Percentiles rank a stretch among this genome's conserved stretches.
Conservation (phyloP, 108 stramenopile species). For the Craspedostauros australis region DNA sequence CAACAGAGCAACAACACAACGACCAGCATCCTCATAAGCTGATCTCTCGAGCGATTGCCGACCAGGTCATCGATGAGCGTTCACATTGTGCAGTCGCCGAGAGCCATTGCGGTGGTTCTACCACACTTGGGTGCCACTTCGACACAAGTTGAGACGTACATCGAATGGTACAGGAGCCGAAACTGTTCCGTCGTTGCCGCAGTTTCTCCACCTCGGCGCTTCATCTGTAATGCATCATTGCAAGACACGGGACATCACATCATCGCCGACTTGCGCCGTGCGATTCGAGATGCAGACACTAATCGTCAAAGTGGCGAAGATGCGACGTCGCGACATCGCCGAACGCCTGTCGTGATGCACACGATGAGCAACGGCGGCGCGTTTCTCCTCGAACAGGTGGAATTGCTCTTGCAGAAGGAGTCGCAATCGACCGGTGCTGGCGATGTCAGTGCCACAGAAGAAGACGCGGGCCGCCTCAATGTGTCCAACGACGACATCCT, state of each 20-base stretch:
- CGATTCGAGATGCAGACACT: slow-evolving; percentile 1
- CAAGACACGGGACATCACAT: not conserved
- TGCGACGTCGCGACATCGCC: too few species aligned
- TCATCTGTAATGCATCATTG: not conserved
- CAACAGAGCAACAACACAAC: too few species aligned
- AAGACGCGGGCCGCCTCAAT: not conserved
- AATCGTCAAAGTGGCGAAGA: too few species aligned
- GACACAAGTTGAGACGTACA: too few species aligned
- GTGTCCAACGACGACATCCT: not conserved
- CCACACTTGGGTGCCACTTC: too few species aligned
- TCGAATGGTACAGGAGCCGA: slow-evolving; percentile 1
- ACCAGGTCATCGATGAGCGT: too few species aligned
- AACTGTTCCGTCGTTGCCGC: not conserved
- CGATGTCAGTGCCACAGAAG: not conserved
- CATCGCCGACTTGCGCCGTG: not conserved
- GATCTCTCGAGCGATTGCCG: too few species aligned
- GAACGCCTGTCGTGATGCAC: slow-evolving; percentile 6
- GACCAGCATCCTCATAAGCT: too few species aligned
- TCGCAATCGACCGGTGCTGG: not conserved
- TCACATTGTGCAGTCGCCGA: too few species aligned
- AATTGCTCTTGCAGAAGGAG: not conserved
- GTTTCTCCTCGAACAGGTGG: slow-evolving; percentile 12
- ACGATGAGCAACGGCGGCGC: slow-evolving; percentile 15
- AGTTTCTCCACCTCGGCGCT: not conserved
- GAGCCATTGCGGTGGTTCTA: too few species aligned